Conservation (phyloP, 768 basidiomycete species). For the Mycena metata region DNA sequence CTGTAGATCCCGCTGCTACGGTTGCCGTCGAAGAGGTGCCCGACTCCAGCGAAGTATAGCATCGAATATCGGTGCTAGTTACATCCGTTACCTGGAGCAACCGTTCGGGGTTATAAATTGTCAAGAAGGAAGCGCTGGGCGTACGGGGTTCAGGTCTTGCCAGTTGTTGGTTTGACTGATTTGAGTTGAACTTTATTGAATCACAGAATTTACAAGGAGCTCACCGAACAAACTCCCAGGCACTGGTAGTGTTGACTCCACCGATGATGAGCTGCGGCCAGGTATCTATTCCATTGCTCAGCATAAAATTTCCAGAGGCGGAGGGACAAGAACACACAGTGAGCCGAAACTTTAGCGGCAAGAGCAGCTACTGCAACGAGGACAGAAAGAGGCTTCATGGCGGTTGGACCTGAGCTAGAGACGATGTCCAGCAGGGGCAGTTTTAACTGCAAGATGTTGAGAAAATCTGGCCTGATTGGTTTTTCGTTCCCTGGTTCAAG, state of each 20-base stretch:
- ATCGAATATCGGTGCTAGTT: conserved; percentile 22
- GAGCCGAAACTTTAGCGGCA: conserved; percentile 27
- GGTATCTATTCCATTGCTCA: conserved; percentile 37
- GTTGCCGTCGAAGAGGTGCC: conserved; percentile 45
- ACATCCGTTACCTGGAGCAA: conserved; percentile 21
- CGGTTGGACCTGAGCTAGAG: neutral
- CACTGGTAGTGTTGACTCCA: conserved; percentile 34
- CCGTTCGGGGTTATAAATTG: no score
- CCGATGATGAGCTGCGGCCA: conserved; percentile 43
- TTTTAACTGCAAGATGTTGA: conserved; percentile 1
- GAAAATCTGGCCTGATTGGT: neutral
- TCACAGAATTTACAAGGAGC: no score
- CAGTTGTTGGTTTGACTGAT: conserved; percentile 36
- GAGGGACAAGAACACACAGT: conserved; percentile 11
- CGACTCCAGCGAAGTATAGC: conserved; percentile 28
- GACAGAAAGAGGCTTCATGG: conserved; percentile 28
- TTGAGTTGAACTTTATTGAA: no score
- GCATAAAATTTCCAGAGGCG: neutral
- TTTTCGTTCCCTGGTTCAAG: neutral
- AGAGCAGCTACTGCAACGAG: conserved; percentile 20
- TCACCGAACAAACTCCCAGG: conserved; percentile 43
- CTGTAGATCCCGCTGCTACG: conserved; percentile 46
- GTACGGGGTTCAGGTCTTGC: conserved; percentile 30
- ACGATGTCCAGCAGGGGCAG: neutral
- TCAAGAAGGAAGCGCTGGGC: neutral